phyloP scores from a whole-genome alignment of 225 moss, liverwort and hornwort genomes.

The Antitrichia curtipendula region DNA sequence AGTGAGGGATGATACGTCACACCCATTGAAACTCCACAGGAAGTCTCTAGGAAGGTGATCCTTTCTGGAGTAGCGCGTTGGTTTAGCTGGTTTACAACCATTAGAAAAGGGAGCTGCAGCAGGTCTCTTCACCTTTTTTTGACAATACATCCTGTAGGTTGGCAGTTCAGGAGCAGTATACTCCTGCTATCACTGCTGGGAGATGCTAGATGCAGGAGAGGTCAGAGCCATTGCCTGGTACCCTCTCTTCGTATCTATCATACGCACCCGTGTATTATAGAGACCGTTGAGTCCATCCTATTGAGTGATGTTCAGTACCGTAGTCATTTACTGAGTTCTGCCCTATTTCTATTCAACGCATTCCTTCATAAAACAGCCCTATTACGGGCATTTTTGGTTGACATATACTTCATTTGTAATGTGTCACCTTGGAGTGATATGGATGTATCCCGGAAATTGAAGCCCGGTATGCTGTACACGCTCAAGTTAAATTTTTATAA shows the following conservation, averaged over 20 bases:
- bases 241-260: slow-evolving; percentile 19
- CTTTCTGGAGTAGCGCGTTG: neutral
- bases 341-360: neutral
- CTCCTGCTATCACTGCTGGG: neutral
- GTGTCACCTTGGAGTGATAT: neutral
- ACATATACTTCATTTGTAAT: too few species aligned
- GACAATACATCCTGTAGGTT: neutral
- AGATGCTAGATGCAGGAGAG: slow-evolving; percentile 31
- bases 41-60: neutral
- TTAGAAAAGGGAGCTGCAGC: neutral
- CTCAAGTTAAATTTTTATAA: too few species aligned
- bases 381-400: slow-evolving; percentile 3
- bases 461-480: too few species aligned
- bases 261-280: slow-evolving; percentile 17
- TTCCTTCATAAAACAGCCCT: neutral
- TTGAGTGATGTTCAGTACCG: neutral
- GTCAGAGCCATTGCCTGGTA: slow-evolving; percentile 34
- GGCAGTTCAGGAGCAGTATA: neutral
- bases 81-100: neutral
- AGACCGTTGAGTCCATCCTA: neutral
- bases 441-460: neutral
- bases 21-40: slow-evolving; percentile 5
- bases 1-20: slow-evolving; percentile 5
- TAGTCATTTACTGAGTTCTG: neutral
- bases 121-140: neutral